Evolutionary conservation across 768 basidiomycete species (phyloP), one percentile per base, ranked within the genome.

Genomic region (Lentinus brumalis): DNA sequence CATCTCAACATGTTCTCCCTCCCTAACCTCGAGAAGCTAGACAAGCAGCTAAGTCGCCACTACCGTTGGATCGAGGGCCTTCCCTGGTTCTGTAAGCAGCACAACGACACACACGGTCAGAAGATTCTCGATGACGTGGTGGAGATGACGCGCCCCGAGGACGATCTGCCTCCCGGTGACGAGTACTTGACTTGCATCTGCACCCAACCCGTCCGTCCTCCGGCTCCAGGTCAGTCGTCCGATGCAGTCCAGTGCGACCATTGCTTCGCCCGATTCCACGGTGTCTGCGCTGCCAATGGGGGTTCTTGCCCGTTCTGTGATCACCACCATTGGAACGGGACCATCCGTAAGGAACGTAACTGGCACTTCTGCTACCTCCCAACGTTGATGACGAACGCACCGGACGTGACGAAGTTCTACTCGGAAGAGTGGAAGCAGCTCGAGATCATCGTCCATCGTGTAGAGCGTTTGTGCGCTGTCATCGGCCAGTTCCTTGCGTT

Each of bases 301-400:
- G 92, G 92, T 39, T 94, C 92, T 5, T 94, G 92, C 70, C 92
- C 92, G 0, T 94, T 94, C 78, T 94, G 92, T 65, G 92, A 94
- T 64, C 91, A 92, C 67, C 89, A 92, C 62, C 92, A 94, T 69
- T 94, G 92, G 92, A 92, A 94, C 66, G 92, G 92, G 18, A 83
- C 88, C 3, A 87, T 94, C 54, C 85, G 86, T 70, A 93, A 92
- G 73, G 83, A 89, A 64, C 86, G 92, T 50, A 89, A 81, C 66
- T 94, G 86, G 84, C 91, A 94, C 69, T 94, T 89, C 74, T 89
- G 86, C 70, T 91, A 83, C 73, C 80, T 94, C 29, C 88, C 91
- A 2, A 79, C 83, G 29, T 84, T 92, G 61, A 80, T 92, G 16
- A 70, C 81, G 29, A 81, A 78, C 50, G 92, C 92, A n/a, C 90